These are phyloP conservation scores for Pseudopyrenochaeta lycopersici DNA, from an alignment of 2,329 filamentous ascomycete genomes.

Conservation along the genomic window DNA sequence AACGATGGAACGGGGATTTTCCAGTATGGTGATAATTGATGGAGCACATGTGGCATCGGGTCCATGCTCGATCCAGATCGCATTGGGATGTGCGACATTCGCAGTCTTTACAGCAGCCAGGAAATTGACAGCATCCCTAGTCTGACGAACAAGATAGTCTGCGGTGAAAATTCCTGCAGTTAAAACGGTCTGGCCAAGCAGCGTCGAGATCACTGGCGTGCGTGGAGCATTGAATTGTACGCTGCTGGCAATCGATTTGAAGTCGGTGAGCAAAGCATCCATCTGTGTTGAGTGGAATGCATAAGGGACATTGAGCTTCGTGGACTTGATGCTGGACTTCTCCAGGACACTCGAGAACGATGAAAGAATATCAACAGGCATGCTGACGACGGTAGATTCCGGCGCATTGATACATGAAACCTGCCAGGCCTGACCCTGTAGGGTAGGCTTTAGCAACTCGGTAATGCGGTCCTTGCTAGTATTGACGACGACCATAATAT, in stretches of 20 bases:
- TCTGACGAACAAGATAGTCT: constrained; percentile 44
- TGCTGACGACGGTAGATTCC: constrained; percentile 36
- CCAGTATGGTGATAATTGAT: constrained; percentile 49
- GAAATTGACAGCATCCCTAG: constrained; percentile 41
- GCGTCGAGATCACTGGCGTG: constrained; percentile 54
- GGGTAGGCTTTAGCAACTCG: no score
- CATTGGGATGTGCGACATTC: constrained; percentile 23
- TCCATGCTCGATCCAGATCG: constrained; percentile 57
- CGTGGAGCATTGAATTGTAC: constrained; percentile 16
- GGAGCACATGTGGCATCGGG: constrained; percentile 52
- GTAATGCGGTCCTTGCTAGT: no score
- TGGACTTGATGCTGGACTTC: no score
- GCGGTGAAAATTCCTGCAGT: constrained; percentile 47
- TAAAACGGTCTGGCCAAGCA: constrained; percentile 53
- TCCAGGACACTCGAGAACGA: no score
- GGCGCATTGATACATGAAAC: constrained; percentile 42
- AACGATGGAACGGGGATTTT: background rate
- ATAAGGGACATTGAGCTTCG: constrained; percentile 6
- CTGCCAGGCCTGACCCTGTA: no score
- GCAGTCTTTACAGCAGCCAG: constrained; percentile 45
- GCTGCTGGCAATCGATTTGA: constrained; percentile 43
- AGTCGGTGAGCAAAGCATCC: constrained; percentile 54
- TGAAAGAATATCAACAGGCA: constrained; percentile 1
- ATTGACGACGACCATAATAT: no score
- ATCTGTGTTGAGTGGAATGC: constrained; percentile 35